A percentile compares a stretch with the other conserved stretches of the same genome.
Evolutionary conservation across 805 yeast species (phyloP).

Genomic region (Tetrapisispora phaffii): DNA sequence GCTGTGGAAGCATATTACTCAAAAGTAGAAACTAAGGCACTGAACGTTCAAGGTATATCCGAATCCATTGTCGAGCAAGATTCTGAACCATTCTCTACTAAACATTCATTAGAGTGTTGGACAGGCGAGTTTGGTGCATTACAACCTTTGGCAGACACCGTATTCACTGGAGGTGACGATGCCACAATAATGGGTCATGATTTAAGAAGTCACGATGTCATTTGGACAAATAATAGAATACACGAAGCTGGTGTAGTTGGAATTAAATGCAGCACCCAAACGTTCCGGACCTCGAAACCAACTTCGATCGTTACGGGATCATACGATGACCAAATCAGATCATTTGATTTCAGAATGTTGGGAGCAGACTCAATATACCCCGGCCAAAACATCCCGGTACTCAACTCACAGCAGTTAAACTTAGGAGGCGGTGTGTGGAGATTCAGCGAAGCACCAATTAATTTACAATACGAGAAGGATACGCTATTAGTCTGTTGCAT

Average conservation of each 20-base stretch:
- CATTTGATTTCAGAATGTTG: constrained; percentile 55
- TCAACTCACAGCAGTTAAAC: constrained; percentile 33
- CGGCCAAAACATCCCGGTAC: constrained; percentile 45
- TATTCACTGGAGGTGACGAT: constrained; percentile 91
- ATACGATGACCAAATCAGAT: constrained; percentile 71
- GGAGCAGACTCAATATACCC: constrained; percentile 33
- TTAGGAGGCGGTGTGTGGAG: constrained; percentile 97
- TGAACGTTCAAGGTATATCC: constrained; percentile 12
- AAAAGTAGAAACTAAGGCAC: constrained; percentile 4
- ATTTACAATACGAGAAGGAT: neutral
- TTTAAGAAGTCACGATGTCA: constrained; percentile 31
- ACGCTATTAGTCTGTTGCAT: constrained; percentile 75
- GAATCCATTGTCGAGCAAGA: neutral
- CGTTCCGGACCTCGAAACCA: constrained; percentile 18
- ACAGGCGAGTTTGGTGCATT: constrained; percentile 60
- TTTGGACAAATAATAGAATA: constrained; percentile 37
- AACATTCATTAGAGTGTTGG: constrained; percentile 82
- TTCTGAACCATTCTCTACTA: constrained; percentile 22
- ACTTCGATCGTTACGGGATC: constrained; percentile 61
- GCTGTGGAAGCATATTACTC: constrained; percentile 6
- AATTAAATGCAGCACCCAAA: constrained; percentile 39
- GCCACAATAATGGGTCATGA: constrained; percentile 68
- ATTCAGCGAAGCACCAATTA: constrained; percentile 49
- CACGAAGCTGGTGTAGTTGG: constrained; percentile 92
- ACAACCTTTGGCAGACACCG: constrained; percentile 43